Conservation (phyloP, 1,284 basidiomycete genomes). For the Ceratobasidium sp. region DNA sequence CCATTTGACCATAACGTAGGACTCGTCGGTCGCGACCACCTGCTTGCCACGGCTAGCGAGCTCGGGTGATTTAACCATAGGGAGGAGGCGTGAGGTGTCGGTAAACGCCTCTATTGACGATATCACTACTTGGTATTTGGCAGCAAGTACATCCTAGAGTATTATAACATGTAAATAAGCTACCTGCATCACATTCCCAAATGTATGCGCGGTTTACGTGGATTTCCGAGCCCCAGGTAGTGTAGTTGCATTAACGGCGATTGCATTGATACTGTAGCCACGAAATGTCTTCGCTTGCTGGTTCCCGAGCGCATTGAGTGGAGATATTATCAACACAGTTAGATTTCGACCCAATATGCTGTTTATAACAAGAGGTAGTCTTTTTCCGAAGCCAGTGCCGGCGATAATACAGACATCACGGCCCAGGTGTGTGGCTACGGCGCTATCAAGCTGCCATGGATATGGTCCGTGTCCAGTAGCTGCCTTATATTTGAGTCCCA, state of each 20-base stretch:
- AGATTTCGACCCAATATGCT: neutral
- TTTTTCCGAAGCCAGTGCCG: slow-evolving; percentile 39
- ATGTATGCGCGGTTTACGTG: neutral
- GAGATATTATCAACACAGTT: slow-evolving; percentile 4
- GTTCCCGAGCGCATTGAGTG: slow-evolving; percentile 15
- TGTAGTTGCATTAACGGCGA: slow-evolving; percentile 32
- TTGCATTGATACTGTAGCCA: neutral
- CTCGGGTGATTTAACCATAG: neutral
- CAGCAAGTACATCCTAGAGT: neutral
- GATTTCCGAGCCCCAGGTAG: neutral
- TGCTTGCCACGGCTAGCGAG: neutral
- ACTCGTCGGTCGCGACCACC: slow-evolving; percentile 9
- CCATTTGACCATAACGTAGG: slow-evolving; percentile 32
- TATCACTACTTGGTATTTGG: slow-evolving; percentile 20
- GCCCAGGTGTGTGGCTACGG: slow-evolving; percentile 8
- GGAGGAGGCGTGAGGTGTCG: neutral
- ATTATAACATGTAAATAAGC: neutral
- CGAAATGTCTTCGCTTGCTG: slow-evolving; percentile 2
- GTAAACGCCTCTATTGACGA: slow-evolving; percentile 30
- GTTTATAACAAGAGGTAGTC: slow-evolving; percentile 10
- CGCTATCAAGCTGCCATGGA: slow-evolving; percentile 23
- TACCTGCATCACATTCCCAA: neutral
- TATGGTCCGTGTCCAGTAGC: neutral
- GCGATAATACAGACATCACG: slow-evolving; percentile 17
- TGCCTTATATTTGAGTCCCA: too few relatives aligned